These are phyloP conservation scores for Lentinula sp. DNA, from an alignment of 768 basidiomycete genomes.

Conservation along the genomic window DNA sequence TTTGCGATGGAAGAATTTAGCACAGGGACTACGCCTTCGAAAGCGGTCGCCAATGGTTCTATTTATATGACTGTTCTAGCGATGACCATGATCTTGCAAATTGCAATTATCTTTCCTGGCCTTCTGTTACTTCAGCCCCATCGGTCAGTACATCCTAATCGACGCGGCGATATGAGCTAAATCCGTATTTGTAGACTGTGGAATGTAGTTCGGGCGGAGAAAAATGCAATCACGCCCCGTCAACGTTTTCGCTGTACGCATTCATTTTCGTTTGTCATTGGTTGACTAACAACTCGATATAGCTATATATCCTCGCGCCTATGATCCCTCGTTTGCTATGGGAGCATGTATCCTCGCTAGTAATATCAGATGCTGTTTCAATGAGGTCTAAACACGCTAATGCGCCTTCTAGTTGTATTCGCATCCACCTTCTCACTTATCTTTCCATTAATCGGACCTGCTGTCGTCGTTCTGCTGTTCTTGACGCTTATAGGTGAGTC, in stretches of 20 bases:
- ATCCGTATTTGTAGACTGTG: conserved; percentile 34
- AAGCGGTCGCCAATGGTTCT: conserved; percentile 58
- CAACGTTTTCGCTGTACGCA: conserved; percentile 70
- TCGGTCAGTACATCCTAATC: neutral
- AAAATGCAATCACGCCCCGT: conserved; percentile 63
- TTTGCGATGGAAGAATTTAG: conserved; percentile 61
- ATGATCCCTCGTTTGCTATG: conserved; percentile 63
- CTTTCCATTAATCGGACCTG: conserved; percentile 72
- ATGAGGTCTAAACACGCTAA: neutral
- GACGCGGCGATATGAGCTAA: neutral
- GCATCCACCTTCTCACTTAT: conserved; percentile 69
- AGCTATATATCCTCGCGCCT: conserved; percentile 68
- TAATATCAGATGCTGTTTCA: neutral
- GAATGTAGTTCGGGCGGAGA: conserved; percentile 49
- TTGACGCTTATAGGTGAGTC: conserved; percentile 60
- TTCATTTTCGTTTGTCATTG: conserved; percentile 3
- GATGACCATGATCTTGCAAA: conserved; percentile 50
- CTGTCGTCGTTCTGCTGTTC: conserved; percentile 58
- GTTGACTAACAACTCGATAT: conserved; percentile 3
- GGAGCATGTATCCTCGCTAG: conserved; percentile 58
- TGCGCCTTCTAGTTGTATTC: conserved; percentile 38
- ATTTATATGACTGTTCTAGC: conserved; percentile 65
- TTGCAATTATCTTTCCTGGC: conserved; percentile 67
- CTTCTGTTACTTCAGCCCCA: conserved; percentile 68
- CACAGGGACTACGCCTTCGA: conserved; percentile 19